Base-by-base conservation (phyloP, 2,329 filamentous ascomycete genomes). In the Neofusicoccum sp. region DNA sequence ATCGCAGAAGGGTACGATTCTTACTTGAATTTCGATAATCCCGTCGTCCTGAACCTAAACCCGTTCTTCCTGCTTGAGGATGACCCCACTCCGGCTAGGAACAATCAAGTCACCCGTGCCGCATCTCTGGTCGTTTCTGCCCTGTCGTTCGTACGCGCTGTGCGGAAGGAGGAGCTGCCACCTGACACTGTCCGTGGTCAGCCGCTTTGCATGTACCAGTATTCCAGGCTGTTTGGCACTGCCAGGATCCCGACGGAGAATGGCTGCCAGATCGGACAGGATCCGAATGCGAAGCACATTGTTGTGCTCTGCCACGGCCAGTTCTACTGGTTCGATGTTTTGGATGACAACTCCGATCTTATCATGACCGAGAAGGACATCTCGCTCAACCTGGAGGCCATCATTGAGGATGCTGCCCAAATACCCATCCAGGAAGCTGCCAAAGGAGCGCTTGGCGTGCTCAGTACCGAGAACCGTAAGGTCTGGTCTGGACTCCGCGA, bases 331-430 rank as follows among this genome's bases (percentile, higher is more conserved):
- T 99, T 99, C 69, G 95, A 99, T 74, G 93, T 97, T 1, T 80
- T 99, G 16, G 95, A 99, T 68, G 89, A 93, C 66, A 96, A 96
- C 75, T 90, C 90, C 6, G 95, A 99, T 73, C 79, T 96, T 60
- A 96, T 99, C 76, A 98, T 98, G 93, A 93, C 89, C 0, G 95
- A 98, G 75, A 93, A 91, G 73, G 95, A 99, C 69, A 84, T 99
- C 58, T 87, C 90, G 6, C 82, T 96, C 71, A 98, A 99, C 70
- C 80, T 99, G 16, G 89, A 96, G 70, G 93, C 91, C 12, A 95
- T 98, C 68, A 85, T 96, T 59, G 90, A 96, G 60, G 95, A 99
- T 73, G 93, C 95, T 4, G 84, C 89, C 33, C 87, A 96, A 69
- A 93, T 88, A 0, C 91, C 95, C 0, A 93, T 98, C 57, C 90